Conservation (phyloP, 2,329 filamentous ascomycete species). For the Sporothrix sp. region DNA sequence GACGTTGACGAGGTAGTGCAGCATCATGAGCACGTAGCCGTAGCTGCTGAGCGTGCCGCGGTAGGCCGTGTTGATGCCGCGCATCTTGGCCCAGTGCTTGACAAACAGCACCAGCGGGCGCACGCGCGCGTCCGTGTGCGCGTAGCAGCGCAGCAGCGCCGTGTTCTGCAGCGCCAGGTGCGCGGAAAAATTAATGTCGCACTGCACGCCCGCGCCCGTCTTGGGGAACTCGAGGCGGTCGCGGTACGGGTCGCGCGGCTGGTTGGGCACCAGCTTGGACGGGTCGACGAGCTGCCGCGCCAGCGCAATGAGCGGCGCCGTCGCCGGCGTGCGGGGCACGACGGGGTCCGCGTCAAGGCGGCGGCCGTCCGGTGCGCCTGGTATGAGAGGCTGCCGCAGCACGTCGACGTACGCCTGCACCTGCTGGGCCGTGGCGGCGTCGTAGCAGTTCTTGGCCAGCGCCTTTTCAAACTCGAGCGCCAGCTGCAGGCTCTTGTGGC, state of each 20-base stretch:
- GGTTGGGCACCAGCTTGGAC: constrained; percentile 38
- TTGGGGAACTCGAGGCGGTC: constrained; percentile 69
- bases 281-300: constrained; percentile 40
- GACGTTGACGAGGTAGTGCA: constrained; percentile 83
- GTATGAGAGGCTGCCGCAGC: constrained; percentile 32
- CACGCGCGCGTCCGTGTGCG: constrained; percentile 67
- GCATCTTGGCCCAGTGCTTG: constrained; percentile 81
- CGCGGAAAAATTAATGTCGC: constrained; percentile 86
- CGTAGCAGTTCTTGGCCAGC: constrained; percentile 39
- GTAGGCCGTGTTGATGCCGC: constrained; percentile 80
- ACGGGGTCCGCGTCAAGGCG: constrained; percentile 26
- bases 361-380: constrained; percentile 13
- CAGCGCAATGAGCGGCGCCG: constrained; percentile 28
- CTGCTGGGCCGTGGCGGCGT: constrained; percentile 24
- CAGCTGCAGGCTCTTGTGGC: constrained; percentile 47
- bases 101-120: constrained; percentile 72
- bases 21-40: constrained; percentile 83
- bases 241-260: constrained; percentile 43
- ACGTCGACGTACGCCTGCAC: constrained; percentile 42
- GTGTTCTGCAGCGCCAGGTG: constrained; percentile 79
- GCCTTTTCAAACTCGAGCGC: constrained; percentile 46
- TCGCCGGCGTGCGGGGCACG: constrained; percentile 30
- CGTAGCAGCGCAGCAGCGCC: constrained; percentile 71
- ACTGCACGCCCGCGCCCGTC: constrained; percentile 68
- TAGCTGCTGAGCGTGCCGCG: constrained; percentile 81